A percentile compares a stretch with the other conserved stretches of the same genome.
Evolutionary conservation across 768 basidiomycete genomes (phyloP).

Genomic region (Pisolithus microcarpus): DNA sequence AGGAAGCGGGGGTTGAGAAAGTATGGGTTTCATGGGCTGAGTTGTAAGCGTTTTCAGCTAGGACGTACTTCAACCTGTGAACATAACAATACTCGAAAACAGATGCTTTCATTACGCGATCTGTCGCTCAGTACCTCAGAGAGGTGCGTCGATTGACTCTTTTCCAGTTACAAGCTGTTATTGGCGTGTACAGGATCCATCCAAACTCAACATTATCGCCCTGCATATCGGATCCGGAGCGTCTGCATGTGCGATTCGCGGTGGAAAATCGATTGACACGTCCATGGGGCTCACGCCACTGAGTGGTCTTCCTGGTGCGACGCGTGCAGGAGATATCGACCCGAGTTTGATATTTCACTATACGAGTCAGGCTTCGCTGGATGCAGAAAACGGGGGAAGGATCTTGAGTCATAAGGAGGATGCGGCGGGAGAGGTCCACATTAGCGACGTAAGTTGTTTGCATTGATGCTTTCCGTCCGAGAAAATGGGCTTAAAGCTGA

Average conservation of each 20-base stretch:
- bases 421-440: conserved; percentile 39
- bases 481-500: no score
- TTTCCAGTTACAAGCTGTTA: neutral
- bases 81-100: neutral
- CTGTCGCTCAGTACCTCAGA: conserved; percentile 50
- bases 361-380: conserved; percentile 36
- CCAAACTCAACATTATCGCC: conserved; percentile 65
- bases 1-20: conserved; percentile 66
- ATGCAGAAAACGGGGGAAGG: conserved; percentile 9
- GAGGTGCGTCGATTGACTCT: conserved; percentile 32
- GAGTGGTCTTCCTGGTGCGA: conserved; percentile 84
- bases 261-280: conserved; percentile 74
- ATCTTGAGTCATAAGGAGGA: conserved; percentile 45
- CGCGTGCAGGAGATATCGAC: conserved; percentile 77
- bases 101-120: conserved; percentile 65
- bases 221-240: conserved; percentile 91
- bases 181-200: conserved; percentile 27
- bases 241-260: conserved; percentile 66
- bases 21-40: conserved; percentile 89
- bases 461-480: neutral
- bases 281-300: conserved; percentile 90
- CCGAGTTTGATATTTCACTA: conserved; percentile 87
- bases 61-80: neutral
- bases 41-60: conserved; percentile 37
- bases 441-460: conserved; percentile 38